A percentile compares a stretch with the other conserved stretches of the same genome.
These are phyloP conservation scores for Cordia subcordata DNA, from an alignment of 257 asterid genomes.

Conservation along the genomic window DNA sequence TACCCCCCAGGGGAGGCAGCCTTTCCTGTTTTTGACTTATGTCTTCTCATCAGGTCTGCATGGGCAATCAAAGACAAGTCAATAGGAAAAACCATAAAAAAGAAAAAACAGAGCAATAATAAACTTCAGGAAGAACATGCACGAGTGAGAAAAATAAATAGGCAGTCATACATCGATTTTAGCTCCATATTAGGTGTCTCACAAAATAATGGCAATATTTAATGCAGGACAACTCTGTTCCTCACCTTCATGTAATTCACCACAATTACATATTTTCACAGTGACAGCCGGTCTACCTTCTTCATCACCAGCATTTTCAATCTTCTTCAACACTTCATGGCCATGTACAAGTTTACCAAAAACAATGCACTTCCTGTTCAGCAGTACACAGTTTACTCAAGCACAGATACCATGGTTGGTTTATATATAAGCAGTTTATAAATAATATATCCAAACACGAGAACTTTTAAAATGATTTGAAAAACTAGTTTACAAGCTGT, in stretches of 20 bases:
- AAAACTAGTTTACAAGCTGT: background rate
- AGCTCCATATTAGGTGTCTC: too few species aligned
- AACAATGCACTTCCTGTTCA: constrained; percentile 74
- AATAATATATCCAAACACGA: background rate
- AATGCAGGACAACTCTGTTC: background rate
- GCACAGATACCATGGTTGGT: background rate
- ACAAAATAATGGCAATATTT: background rate
- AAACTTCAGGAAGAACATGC: background rate
- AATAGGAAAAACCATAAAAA: background rate
- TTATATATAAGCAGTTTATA: background rate
- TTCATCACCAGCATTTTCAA: constrained; percentile 80
- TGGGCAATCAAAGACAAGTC: constrained; percentile 5
- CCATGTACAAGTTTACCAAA: constrained; percentile 93
- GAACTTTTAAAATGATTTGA: background rate
- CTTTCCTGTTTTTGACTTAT: constrained; percentile 30
- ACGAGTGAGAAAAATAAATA: background rate
- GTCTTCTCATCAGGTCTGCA: constrained; percentile 40
- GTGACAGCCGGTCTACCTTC: constrained; percentile 86
- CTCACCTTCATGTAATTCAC: constrained; percentile 78
- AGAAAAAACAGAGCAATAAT: background rate
- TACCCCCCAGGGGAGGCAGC: constrained; percentile 32
- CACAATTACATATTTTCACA: constrained; percentile 84
- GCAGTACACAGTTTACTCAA: background rate
- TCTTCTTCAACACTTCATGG: constrained; percentile 73
- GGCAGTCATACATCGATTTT: too few species aligned